Evolutionary conservation across 352 stramenopile species (phyloP).

Genomic region (Pythium utonaiense): DNA sequence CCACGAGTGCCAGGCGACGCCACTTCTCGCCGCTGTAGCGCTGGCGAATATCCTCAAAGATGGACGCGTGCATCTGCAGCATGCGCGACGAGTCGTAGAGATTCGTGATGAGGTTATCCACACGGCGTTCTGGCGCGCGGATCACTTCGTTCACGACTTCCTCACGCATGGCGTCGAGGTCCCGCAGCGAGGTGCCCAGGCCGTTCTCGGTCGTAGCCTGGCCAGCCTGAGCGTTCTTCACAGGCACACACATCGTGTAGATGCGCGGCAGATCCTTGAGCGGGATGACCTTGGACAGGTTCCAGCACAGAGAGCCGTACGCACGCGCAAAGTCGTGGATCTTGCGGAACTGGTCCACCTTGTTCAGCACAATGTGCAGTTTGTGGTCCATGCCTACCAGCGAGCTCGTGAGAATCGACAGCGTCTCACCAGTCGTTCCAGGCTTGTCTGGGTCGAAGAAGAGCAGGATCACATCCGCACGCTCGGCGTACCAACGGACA

Average conservation of each 20-base stretch:
- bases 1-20: slow-evolving; percentile 65
- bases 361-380: slow-evolving; percentile 99
- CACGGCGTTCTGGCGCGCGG: slow-evolving; percentile 94
- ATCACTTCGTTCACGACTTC: slow-evolving; percentile 98
- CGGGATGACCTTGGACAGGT: slow-evolving; percentile 97
- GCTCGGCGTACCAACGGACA: slow-evolving; percentile 97
- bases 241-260: slow-evolving; percentile 99
- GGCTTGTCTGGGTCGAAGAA: slow-evolving; percentile 99
- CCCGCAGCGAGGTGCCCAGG: slow-evolving; percentile 81
- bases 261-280: slow-evolving; percentile 99
- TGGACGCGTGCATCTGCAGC: slow-evolving; percentile 94
- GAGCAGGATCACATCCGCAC: slow-evolving; percentile 98
- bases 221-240: slow-evolving; percentile 51
- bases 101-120: slow-evolving; percentile 99
- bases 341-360: slow-evolving; percentile 97
- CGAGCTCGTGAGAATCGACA: slow-evolving; percentile 96
- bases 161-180: slow-evolving; percentile 95
- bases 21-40: slow-evolving; percentile 79
- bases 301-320: slow-evolving; percentile 99
- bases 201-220: slow-evolving; percentile 49
- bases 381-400: slow-evolving; percentile 99
- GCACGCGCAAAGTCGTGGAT: slow-evolving; percentile 99
- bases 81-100: slow-evolving; percentile 91
- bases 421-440: slow-evolving; percentile 98
- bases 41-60: slow-evolving; percentile 81